Percentiles rank a stretch among this genome's conserved stretches.
Evolutionary conservation across 805 yeast genomes (phyloP).

Genomic region (Spathaspora passalidarum): DNA sequence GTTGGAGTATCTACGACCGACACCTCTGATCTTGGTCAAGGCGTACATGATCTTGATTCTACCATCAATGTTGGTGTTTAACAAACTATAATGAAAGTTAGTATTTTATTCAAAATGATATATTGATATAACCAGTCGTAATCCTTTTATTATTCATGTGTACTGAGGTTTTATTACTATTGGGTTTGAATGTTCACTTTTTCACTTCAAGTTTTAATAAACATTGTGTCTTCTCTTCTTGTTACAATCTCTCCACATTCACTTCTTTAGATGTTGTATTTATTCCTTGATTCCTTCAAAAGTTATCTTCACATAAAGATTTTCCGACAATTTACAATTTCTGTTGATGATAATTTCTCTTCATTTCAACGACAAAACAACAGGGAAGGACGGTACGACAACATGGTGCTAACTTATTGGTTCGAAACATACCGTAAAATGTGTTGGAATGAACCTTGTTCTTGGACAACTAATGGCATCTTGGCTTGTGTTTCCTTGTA

Average conservation of each 20-base stretch:
- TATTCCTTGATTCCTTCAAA: neutral
- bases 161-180: too few relatives aligned
- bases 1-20: conserved; percentile 99
- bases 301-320: neutral
- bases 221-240: too few relatives aligned
- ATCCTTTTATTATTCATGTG: too few relatives aligned
- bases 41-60: conserved; percentile 99
- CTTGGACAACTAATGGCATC: conserved; percentile 98
- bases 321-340: neutral
- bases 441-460: conserved; percentile 99
- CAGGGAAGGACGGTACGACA: neutral
- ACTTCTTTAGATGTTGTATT: too few relatives aligned
- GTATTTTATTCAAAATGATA: too few relatives aligned
- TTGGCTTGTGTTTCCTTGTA: conserved; percentile 19
- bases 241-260: too few relatives aligned
- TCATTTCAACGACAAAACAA: neutral
- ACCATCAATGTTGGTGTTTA: conserved; percentile 99
- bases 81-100: conserved; percentile 65
- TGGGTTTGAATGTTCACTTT: too few relatives aligned
- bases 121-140: too few relatives aligned
- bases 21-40: conserved; percentile 99
- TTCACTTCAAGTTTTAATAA: too few relatives aligned
- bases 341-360: neutral
- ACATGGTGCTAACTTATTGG: neutral
- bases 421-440: conserved; percentile 87